phyloP scores from a whole-genome alignment of 2,329 filamentous ascomycete genomes.

The Hyphodiscus sp. region DNA sequence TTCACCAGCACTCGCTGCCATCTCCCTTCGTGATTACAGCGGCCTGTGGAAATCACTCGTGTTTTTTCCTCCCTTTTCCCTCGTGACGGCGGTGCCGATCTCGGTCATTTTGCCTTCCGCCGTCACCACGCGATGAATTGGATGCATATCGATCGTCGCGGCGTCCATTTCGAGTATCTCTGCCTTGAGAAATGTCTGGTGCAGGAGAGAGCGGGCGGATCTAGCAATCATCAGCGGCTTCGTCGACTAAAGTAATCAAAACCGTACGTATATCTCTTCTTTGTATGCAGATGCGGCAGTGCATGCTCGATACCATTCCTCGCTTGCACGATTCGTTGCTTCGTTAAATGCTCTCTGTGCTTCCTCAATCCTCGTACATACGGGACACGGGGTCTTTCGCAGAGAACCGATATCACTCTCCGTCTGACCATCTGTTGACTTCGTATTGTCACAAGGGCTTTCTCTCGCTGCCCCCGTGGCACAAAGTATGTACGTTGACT shows the following conservation, averaged over 20 bases:
- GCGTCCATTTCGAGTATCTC: background rate
- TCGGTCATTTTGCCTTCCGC: background rate
- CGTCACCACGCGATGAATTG: background rate
- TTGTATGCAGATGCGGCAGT: background rate
- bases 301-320: background rate
- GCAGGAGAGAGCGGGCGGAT: background rate
- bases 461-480: background rate
- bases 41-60: background rate
- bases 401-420: background rate
- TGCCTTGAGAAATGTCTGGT: background rate
- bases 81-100: background rate
- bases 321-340: background rate
- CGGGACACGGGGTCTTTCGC: background rate
- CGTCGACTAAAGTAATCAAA: background rate
- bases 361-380: background rate
- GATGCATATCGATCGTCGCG: background rate
- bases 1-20: background rate
- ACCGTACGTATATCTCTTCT: background rate
- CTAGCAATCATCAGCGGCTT: background rate
- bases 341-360: background rate
- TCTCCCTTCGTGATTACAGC: background rate
- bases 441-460: background rate
- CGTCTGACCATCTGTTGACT: background rate
- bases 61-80: background rate
- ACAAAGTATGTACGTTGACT: background rate